phyloP scores from a whole-genome alignment of 1,284 basidiomycete genomes.

The Pyrrhoderma noxium region DNA sequence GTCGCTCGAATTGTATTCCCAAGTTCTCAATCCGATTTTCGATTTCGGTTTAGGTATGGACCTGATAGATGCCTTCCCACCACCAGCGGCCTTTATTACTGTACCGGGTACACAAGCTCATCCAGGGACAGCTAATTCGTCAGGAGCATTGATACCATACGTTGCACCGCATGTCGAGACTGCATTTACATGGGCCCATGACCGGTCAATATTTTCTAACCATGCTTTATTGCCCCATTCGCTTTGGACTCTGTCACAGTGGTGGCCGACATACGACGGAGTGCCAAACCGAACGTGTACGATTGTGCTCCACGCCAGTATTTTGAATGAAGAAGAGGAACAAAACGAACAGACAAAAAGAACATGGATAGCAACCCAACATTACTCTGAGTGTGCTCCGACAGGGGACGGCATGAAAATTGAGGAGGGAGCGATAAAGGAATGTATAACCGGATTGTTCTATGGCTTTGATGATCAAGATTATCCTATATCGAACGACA shows the following conservation, averaged over 20 bases:
- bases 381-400: slow-evolving; percentile 7
- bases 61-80: too few relatives aligned
- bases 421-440: background rate
- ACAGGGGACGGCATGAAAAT: background rate
- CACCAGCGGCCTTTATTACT: too few relatives aligned
- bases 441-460: background rate
- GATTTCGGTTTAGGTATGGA: too few relatives aligned
- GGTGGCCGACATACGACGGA: slow-evolving; percentile 18
- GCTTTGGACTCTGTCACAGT: slow-evolving; percentile 17
- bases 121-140: background rate
- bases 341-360: background rate
- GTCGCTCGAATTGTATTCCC: background rate
- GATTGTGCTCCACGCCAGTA: slow-evolving; percentile 6
- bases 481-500: background rate
- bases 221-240: slow-evolving; percentile 10
- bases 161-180: background rate
- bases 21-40: too few relatives aligned
- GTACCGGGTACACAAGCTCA: too few relatives aligned
- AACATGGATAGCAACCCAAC: slow-evolving; percentile 14
- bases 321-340: background rate
- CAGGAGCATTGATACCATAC: background rate
- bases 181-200: slow-evolving; percentile 13
- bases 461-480: too few relatives aligned
- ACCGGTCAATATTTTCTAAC: slow-evolving; percentile 4
- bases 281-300: slow-evolving; percentile 13